Conservation (phyloP, 805 yeast genomes). For the Candida ponderosae region DNA sequence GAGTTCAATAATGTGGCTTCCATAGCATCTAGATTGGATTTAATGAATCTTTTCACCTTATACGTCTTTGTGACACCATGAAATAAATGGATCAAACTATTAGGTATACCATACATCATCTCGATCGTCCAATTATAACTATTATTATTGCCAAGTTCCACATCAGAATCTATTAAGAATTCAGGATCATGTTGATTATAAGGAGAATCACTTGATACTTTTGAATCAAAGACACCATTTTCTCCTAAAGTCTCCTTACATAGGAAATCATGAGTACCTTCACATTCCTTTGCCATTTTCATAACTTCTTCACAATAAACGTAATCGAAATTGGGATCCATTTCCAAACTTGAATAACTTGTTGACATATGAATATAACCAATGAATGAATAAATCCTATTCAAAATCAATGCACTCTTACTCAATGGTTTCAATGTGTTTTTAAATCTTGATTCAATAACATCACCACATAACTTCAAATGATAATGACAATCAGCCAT, state of each 20-base stretch:
- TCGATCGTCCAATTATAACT: neutral
- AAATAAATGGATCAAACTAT: neutral
- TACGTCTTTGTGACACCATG: neutral
- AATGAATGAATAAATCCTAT: constrained; percentile 54
- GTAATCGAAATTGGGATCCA: neutral
- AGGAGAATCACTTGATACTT: neutral
- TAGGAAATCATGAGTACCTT: neutral
- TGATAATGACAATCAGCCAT: constrained; percentile 55
- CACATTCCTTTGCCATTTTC: neutral
- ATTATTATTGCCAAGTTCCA: no score
- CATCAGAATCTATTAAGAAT: no score
- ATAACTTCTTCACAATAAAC: neutral
- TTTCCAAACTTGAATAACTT: constrained; percentile 23
- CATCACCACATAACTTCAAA: constrained; percentile 50
- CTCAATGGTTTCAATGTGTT: constrained; percentile 37
- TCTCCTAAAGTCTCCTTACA: neutral
- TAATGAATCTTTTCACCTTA: neutral
- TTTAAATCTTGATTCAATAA: constrained; percentile 44
- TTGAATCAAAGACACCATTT: neutral
- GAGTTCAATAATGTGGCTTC: no score
- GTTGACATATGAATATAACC: constrained; percentile 54
- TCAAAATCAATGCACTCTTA: constrained; percentile 22
- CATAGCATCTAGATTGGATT: neutral
- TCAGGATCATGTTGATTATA: neutral
- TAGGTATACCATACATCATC: neutral